A percentile compares a stretch with the other conserved stretches of the same genome.
phyloP scores from a whole-genome alignment of 495 filamentous ascomycete species.

The Bathelium albidoporum region DNA sequence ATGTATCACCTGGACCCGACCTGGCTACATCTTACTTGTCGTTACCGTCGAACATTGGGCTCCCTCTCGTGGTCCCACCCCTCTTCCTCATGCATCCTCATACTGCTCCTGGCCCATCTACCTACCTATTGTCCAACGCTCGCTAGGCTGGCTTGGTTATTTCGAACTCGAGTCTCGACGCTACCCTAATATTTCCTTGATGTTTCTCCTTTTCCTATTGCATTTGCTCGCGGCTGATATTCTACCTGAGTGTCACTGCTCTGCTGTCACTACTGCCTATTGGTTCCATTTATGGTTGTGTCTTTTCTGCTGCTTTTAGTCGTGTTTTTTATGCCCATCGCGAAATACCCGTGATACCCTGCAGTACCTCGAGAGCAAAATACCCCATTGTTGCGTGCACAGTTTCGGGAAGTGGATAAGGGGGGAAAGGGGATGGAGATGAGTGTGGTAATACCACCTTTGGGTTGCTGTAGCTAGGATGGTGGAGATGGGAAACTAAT shows the following conservation, averaged over 20 bases:
- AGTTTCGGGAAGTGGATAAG: background rate
- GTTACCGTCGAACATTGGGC: too few species aligned
- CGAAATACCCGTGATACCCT: slow-evolving; percentile 10
- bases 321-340: slow-evolving; percentile 7
- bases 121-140: too few species aligned
- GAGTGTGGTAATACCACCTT: slow-evolving; percentile 10
- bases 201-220: background rate
- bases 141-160: background rate
- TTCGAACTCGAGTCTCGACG: too few species aligned
- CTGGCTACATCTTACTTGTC: too few species aligned
- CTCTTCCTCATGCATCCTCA: too few species aligned
- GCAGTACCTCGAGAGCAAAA: slow-evolving; percentile 1
- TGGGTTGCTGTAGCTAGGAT: slow-evolving; percentile 6
- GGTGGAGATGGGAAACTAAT: slow-evolving; percentile 6
- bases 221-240: background rate
- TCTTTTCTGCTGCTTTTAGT: background rate
- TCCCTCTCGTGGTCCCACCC: too few species aligned
- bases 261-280: background rate
- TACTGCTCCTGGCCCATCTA: too few species aligned
- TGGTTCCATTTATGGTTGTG: slow-evolving; percentile 2
- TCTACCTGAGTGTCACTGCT: slow-evolving; percentile 4
- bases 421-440: background rate
- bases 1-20: too few species aligned
- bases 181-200: background rate
- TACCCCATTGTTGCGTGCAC: slow-evolving; percentile 1